These are phyloP conservation scores for Amanita rimosa DNA, from an alignment of 768 basidiomycete species.

Conservation along the genomic window DNA sequence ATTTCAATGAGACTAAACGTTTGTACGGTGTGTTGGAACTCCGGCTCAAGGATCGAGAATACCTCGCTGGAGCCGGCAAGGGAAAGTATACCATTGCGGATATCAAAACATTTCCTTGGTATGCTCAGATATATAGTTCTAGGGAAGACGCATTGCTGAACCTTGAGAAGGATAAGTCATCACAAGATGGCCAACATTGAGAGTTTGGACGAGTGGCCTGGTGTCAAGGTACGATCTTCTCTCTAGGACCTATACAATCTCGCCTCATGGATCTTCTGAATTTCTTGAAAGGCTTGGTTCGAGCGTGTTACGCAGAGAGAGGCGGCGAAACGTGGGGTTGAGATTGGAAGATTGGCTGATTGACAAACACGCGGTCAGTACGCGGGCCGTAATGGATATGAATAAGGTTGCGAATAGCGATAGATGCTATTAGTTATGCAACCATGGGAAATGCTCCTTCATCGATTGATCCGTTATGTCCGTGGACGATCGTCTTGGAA, in stretches of 20 bases:
- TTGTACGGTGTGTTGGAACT: slow-evolving; percentile 78
- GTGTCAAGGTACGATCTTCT: slow-evolving; percentile 26
- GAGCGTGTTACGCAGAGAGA: too few relatives aligned
- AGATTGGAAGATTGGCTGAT: too few relatives aligned
- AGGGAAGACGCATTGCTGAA: background rate
- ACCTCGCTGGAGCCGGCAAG: slow-evolving; percentile 62
- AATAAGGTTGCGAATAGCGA: too few relatives aligned
- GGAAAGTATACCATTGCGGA: slow-evolving; percentile 68
- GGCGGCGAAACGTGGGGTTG: too few relatives aligned
- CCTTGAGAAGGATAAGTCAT: slow-evolving; percentile 37
- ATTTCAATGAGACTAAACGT: slow-evolving; percentile 70
- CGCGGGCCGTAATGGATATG: too few relatives aligned
- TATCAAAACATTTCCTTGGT: slow-evolving; percentile 52
- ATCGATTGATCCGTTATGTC: too few relatives aligned
- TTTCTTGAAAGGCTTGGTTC: too few relatives aligned
- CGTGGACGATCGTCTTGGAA: too few relatives aligned
- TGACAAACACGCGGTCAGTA: too few relatives aligned
- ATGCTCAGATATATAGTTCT: background rate
- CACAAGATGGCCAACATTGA: slow-evolving; percentile 40
- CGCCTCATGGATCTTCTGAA: too few relatives aligned
- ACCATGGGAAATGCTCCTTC: background rate
- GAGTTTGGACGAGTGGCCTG: slow-evolving; percentile 51
- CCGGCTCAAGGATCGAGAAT: slow-evolving; percentile 64
- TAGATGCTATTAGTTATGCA: too few relatives aligned
- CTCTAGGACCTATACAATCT: background rate